Evolutionary conservation across 352 stramenopile species (phyloP), one percentile per base, ranked within the genome.

Genomic region (Globisporangium mamillatum): DNA sequence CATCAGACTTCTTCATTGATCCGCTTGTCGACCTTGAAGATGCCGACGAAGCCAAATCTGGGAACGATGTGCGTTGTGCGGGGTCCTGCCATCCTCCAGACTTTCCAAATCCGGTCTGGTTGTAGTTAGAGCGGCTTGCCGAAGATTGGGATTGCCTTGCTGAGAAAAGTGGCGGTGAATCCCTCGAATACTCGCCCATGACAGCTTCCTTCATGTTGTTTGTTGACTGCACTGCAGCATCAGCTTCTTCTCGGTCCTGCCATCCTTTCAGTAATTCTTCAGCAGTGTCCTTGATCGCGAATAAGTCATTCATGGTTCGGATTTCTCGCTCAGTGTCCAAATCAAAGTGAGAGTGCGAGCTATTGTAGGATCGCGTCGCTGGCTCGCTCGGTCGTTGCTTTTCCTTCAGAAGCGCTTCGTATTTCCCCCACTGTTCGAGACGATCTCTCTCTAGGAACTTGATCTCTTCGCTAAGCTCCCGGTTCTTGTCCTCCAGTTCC

Each of bases 401-500:
- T 44, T 89, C 76, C 56, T 90, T 86, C 29, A 87, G 8, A 29
- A 86, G 57, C 3, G 73, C 60, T 54, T 91, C 82, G 57, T 90
- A 84, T 46, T 88, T 90, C 32, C 79, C 79, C 86, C 86, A 94
- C 60, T 94, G 84, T 27, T 88, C 78, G 32, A 95, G 69, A 1
- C 87, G 79, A 59, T 92, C 82, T 63, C 77, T 85, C 68, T 95
- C 84, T 3, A 96, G 46, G 27, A 93, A 94, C 61, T 84, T 91
- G 67, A 95, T 76, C 68, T 96, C 82, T 63, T 93, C 79, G 6
- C 70, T 72, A 18, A 92, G 60, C 55, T 93, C 87, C 18, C 74
- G 81, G 53, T 92, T 93, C 63, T 89, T 88, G 14, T 79, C 75
- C 59, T 96, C 89, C 32, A 96, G 65, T 32, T 95, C 87, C 86